Conservation (phyloP, 192 early-diverging fungal genomes). For the Coemansia sp. region DNA sequence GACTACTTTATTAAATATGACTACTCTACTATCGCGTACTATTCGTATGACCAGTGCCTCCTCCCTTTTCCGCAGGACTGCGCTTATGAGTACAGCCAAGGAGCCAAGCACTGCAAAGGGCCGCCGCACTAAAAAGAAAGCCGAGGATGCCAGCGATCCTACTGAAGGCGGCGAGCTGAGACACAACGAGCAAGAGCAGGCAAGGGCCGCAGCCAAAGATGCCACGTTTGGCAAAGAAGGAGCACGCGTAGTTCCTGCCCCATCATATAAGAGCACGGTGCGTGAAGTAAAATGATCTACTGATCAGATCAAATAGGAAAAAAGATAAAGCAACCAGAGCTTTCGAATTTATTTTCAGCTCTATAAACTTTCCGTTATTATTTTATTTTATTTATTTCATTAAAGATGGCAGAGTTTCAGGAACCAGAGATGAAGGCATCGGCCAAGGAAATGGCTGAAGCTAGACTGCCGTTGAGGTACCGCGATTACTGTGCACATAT, state of each 20-base stretch:
- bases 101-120: not conserved
- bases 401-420: slow-evolving; percentile 41
- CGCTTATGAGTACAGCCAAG: not conserved
- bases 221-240: slow-evolving; percentile 19
- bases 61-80: not conserved
- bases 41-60: not conserved
- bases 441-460: slow-evolving; percentile 81
- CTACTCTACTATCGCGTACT: not conserved
- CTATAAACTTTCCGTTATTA: not conserved
- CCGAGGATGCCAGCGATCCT: not conserved
- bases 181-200: slow-evolving; percentile 20
- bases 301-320: slow-evolving; percentile 13
- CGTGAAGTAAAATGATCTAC: slow-evolving; percentile 14
- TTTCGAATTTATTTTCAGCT: not conserved
- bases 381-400: not conserved
- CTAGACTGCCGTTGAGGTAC: slow-evolving; percentile 79
- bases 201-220: slow-evolving; percentile 19
- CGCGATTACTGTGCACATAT: slow-evolving; percentile 95
- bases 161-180: slow-evolving; percentile 3
- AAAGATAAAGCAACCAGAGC: not conserved
- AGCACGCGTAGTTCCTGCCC: slow-evolving; percentile 17
- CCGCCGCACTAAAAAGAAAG: slow-evolving; percentile 19
- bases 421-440: slow-evolving; percentile 80
- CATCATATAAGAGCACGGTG: slow-evolving; percentile 18
- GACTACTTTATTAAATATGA: not conserved